Evolutionary conservation across 2,329 filamentous ascomycete species (phyloP).

Genomic region (Rutstroemia sp.): DNA sequence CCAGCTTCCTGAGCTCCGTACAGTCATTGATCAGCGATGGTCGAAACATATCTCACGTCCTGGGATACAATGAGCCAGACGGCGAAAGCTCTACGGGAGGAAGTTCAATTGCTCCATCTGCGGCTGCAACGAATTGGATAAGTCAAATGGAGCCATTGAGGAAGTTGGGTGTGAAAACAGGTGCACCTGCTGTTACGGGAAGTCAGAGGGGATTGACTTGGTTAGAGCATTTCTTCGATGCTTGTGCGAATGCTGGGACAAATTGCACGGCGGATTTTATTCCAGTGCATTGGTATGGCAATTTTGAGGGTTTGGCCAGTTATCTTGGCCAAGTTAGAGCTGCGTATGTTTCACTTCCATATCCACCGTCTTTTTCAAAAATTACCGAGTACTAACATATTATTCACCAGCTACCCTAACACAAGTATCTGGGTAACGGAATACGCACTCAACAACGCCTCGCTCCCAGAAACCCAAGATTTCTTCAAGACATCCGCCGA

Average conservation of each 20-base stretch:
- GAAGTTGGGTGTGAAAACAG: conserved; percentile 56
- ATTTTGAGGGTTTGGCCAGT: conserved; percentile 35
- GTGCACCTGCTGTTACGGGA: conserved; percentile 65
- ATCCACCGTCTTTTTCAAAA: no score
- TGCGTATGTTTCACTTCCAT: conserved; percentile 18
- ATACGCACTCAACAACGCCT: conserved; percentile 53
- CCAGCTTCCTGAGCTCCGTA: conserved; percentile 54
- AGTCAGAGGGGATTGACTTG: conserved; percentile 53
- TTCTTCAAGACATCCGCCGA: conserved; percentile 62
- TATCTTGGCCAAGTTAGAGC: conserved; percentile 29
- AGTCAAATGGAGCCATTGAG: conserved; percentile 63
- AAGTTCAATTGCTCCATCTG: conserved; percentile 49
- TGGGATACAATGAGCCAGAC: conserved; percentile 80
- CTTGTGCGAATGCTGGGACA: conserved; percentile 44
- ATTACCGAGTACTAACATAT: not conserved
- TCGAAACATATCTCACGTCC: conserved; percentile 56
- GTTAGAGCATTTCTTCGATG: conserved; percentile 58
- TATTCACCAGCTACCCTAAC: conserved; percentile 44
- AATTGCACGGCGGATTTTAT: conserved; percentile 58
- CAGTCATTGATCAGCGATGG: conserved; percentile 44
- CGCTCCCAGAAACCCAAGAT: conserved; percentile 47
- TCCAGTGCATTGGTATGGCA: conserved; percentile 62
- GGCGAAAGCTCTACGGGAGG: conserved; percentile 42
- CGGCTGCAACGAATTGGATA: conserved; percentile 64
- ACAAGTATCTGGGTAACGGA: conserved; percentile 71